phyloP scores from a whole-genome alignment of 1,284 basidiomycete genomes.

The Marasmius sp. region DNA sequence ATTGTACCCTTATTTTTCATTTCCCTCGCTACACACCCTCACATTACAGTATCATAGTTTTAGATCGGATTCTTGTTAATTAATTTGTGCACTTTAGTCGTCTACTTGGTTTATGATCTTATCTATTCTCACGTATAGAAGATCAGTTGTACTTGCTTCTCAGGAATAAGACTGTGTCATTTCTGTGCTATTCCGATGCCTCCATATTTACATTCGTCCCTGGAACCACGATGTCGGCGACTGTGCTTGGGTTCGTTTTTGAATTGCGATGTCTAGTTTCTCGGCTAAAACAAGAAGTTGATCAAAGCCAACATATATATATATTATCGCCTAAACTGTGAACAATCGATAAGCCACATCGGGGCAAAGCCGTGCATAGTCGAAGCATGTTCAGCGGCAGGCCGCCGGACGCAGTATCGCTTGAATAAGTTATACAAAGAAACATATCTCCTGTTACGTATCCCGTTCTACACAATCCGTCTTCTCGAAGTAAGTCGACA shows the following conservation, averaged over 20 bases:
- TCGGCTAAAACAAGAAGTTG: no score
- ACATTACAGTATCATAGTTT: not conserved
- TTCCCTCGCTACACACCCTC: not conserved
- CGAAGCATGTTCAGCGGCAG: not conserved
- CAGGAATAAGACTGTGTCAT: no score
- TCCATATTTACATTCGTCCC: not conserved
- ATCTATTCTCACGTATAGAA: not conserved
- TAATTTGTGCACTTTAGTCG: not conserved
- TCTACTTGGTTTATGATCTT: not conserved
- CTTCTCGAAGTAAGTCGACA: slow-evolving; percentile 1
- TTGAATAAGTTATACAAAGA: not conserved
- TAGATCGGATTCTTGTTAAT: not conserved
- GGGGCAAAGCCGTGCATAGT: not conserved
- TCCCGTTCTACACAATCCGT: not conserved
- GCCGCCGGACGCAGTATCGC: not conserved
- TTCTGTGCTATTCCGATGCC: no score
- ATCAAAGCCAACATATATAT: not conserved
- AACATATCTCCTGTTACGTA: not conserved
- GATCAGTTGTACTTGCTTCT: no score
- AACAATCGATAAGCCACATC: slow-evolving; percentile 1
- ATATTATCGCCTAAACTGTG: not conserved
- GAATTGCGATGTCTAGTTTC: no score
- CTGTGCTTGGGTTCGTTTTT: no score
- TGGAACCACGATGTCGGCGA: not conserved
- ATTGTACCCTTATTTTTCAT: not conserved